Evolutionary conservation across 2,329 filamentous ascomycete genomes (phyloP), one percentile per base, ranked within the genome.

Genomic region (Fusarium sororula): DNA sequence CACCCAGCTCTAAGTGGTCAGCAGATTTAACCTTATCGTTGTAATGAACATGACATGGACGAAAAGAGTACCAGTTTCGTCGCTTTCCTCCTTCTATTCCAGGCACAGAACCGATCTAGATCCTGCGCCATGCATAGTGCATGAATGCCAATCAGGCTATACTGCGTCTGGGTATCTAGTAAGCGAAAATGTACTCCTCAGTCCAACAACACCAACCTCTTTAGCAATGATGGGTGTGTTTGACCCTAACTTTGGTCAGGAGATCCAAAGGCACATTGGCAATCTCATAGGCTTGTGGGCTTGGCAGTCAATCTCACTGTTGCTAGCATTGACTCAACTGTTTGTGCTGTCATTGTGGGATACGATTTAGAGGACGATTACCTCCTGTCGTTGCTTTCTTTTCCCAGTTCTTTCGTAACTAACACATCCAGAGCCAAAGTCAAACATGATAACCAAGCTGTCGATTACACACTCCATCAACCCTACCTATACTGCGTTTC

Each of bases 11-110:
- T 53, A 32, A 51, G 26, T 45, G 45, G 45, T 26, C 39, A 47
- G n/a, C 45, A 35, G 28, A 57, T 44, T 35, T 65, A 58, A 58
- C 50, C 64, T 66, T 42, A 56, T 50, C 35, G 32, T 20, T 14
- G 32, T 35, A 30, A 61, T 32, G n/a, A 56, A 15, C 53, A 42
- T 42, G 37, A 20, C 53, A 42, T 32, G 37, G 26, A 30, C 39
- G 35, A 35, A 74, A 53, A 15, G 51, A 54, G 35, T 50, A 55
- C 54, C 50, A 69, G 64, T 24, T 62, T 66, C 39, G 70, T 68
- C 53, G 75, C 71, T 11, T 79, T 82, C 10, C 4, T 75, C 76
- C 61, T 79, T 80, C 83, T 83, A 83, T 66, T 82, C 76, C 54
- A 84, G 62, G 62, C 79, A 81, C 8, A 82, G 81, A 30, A 83